Conservation (phyloP, 352 stramenopile genomes). For the Phytophthora hibernalis region DNA sequence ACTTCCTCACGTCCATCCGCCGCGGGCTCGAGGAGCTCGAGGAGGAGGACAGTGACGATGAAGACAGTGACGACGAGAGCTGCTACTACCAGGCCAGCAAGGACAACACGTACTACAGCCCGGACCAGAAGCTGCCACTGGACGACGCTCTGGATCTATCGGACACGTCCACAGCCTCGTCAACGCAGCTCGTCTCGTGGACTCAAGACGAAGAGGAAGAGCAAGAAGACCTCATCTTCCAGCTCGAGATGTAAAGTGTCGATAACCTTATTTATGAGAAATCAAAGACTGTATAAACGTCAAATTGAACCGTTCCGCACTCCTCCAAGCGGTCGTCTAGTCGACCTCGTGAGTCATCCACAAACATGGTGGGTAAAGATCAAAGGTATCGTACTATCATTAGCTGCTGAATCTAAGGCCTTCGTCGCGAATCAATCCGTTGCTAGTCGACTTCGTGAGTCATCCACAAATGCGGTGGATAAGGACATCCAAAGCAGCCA, state of each 20-base stretch:
- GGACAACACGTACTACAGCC: constrained; percentile 50
- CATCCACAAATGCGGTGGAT: constrained; percentile 1
- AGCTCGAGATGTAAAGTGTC: constrained; percentile 47
- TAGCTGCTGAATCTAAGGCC: too few species aligned
- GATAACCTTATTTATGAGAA: constrained; percentile 39
- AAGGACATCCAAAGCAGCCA: too few species aligned
- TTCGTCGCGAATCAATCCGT: too few species aligned
- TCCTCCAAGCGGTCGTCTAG: not conserved
- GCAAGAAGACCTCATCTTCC: constrained; percentile 45
- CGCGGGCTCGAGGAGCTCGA: constrained; percentile 41
- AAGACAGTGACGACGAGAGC: constrained; percentile 34
- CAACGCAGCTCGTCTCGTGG: constrained; percentile 27
- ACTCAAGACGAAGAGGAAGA: constrained; percentile 14
- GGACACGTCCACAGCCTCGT: constrained; percentile 50
- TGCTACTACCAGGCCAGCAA: constrained; percentile 44
- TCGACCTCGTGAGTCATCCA: constrained; percentile 15
- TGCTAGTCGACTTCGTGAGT: constrained; percentile 13
- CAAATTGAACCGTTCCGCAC: not conserved
- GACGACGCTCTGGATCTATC: constrained; percentile 41
- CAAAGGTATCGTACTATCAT: too few species aligned
- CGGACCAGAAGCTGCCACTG: constrained; percentile 32
- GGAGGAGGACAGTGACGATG: constrained; percentile 29
- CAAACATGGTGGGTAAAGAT: not conserved
- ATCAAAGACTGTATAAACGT: not conserved
- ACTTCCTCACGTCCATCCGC: constrained; percentile 46